Evolutionary conservation across 2,329 filamentous ascomycete species (phyloP), one percentile per base, ranked within the genome.

Genomic region (Aspergillus alliaceus): DNA sequence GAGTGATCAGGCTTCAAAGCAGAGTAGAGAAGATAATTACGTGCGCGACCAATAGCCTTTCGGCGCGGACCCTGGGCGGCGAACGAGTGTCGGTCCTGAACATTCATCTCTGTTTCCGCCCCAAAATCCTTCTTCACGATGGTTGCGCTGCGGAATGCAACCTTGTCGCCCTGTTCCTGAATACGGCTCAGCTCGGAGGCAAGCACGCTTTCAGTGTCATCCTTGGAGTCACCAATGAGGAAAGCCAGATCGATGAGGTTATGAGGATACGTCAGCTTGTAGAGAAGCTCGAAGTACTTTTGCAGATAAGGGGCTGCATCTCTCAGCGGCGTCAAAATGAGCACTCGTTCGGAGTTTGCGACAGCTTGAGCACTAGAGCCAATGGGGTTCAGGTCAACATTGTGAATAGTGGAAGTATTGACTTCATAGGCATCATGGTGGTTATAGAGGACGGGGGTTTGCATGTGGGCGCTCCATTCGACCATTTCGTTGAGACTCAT

Each of bases 361-460:
- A 89, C 75, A 29, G 93, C 93, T 69, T 93, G 87, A 59, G 84
- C 82, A 11, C 91, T 96, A 1, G 93, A 96, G 65, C 82, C 84
- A 76, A 98, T 86, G 6, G 84, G 82, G 75, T 99, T 98, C 58
- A 99, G 86, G 74, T 98, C 84, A 70, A 97, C 80, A 62, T 88
- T 85, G 64, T 88, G 75, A 76, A 99, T 96, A 53, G 87, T 87
- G 54, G 84, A 85, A 59, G 88, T 86, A 75, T 96, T 95, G 78
- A 98, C 82, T 72, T 90, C 86, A 69, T 97, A 82, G 34, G 95
- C 89, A 62, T 89, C 87, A 76, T 98, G 95, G 76, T 93, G 90
- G 79, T 99, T 99, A 82, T 96, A 97, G 64, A 96, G 85, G 66
- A 99, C 92, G 50, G 95, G 95, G 3, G 95, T 98, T 67, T 93